Evolutionary conservation across 2,329 filamentous ascomycete genomes (phyloP).

Genomic region (Chaetothyriales sp.): DNA sequence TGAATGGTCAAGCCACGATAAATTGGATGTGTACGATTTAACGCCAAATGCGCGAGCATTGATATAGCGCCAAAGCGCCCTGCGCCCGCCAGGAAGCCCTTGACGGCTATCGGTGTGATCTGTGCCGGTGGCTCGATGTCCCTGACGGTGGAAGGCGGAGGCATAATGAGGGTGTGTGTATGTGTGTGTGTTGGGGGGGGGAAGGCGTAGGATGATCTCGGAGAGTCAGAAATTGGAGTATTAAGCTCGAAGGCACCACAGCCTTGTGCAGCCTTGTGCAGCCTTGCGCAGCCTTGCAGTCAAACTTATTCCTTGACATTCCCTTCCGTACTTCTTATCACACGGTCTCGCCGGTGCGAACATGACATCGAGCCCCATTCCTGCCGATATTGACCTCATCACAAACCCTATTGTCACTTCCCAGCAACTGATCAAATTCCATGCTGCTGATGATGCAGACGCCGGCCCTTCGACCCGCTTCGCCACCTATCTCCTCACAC

Average conservation of each 20-base stretch:
- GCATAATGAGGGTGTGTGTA: constrained; percentile 21
- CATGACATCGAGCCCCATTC: background rate
- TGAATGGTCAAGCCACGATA: constrained; percentile 35
- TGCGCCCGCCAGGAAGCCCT: constrained; percentile 29
- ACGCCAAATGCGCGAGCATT: constrained; percentile 31
- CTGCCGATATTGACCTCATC: constrained; percentile 7
- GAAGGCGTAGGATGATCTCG: no score
- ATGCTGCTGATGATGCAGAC: constrained; percentile 17
- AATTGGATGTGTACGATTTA: constrained; percentile 26
- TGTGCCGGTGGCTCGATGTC: constrained; percentile 28
- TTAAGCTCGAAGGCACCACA: background rate
- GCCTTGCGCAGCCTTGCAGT: no score
- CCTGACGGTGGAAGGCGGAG: constrained; percentile 26
- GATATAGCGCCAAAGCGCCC: constrained; percentile 32
- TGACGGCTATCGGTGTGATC: constrained; percentile 26
- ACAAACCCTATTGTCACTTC: constrained; percentile 32
- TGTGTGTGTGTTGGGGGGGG: no score
- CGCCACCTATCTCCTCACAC: constrained; percentile 30
- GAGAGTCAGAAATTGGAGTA: no score
- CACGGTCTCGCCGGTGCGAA: background rate
- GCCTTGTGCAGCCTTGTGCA: background rate
- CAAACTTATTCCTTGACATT: no score
- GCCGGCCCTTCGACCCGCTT: constrained; percentile 31
- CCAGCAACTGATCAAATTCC: constrained; percentile 26
- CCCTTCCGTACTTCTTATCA: no score